phyloP scores from a whole-genome alignment of 805 yeast genomes.

The Dipodascus geniculatus region DNA sequence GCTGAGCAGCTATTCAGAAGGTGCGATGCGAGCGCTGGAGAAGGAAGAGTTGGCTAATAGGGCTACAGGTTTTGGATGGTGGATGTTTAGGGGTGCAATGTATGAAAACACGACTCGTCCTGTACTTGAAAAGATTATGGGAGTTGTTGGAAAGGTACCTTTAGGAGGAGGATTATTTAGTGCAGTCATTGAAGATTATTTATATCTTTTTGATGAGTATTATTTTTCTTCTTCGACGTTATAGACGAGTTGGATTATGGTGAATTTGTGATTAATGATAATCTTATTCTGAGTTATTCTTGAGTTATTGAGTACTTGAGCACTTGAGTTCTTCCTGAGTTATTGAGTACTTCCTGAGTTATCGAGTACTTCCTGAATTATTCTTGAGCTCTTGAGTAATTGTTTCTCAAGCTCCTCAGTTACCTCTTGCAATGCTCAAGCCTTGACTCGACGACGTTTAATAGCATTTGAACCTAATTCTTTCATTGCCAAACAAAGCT shows the following conservation, averaged over 20 bases:
- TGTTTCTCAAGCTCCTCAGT: too few species aligned
- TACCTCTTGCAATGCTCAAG: too few species aligned
- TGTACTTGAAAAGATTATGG: background rate
- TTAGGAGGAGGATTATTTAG: slow-evolving; percentile 20
- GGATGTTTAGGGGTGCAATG: slow-evolving; percentile 29
- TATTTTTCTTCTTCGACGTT: slow-evolving; percentile 16
- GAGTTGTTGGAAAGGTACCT: slow-evolving; percentile 10
- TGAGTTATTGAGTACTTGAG: too few species aligned
- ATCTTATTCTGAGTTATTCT: too few species aligned
- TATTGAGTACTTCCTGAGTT: too few species aligned
- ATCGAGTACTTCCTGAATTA: too few species aligned
- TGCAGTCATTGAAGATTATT: slow-evolving; percentile 26
- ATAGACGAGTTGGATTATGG: background rate
- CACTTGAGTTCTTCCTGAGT: too few species aligned
- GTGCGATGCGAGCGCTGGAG: slow-evolving; percentile 23
- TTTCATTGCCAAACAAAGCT: too few species aligned
- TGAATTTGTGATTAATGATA: too few species aligned
- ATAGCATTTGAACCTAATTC: too few species aligned
- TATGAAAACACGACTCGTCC: slow-evolving; percentile 22
- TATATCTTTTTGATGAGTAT: slow-evolving; percentile 28
- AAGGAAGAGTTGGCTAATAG: slow-evolving; percentile 21
- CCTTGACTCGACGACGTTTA: too few species aligned
- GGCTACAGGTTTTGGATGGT: slow-evolving; percentile 26
- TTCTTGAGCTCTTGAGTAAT: too few species aligned
- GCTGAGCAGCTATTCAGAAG: slow-evolving; percentile 14